Percentiles rank a stretch among this genome's conserved stretches.
Conservation (phyloP, 257 asterid species). For the Jaltomata sinuosa region DNA sequence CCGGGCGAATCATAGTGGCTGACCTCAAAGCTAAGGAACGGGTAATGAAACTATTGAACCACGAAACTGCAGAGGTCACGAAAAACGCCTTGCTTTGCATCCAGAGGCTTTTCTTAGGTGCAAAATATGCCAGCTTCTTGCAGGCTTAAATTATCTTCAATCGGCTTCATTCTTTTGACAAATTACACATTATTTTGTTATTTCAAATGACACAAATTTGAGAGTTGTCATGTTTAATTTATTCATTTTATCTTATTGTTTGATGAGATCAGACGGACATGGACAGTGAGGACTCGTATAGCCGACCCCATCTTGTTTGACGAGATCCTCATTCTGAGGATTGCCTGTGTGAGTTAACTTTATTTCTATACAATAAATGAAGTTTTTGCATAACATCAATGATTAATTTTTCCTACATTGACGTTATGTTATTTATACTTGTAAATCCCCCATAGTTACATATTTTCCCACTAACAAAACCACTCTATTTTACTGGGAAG, state of each 20-base stretch:
- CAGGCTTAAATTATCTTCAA: slow-evolving; percentile 31
- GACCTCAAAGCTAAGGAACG: slow-evolving; percentile 95
- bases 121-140: slow-evolving; percentile 93
- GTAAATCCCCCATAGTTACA: neutral
- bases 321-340: neutral
- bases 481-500: neutral
- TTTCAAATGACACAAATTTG: neutral
- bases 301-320: neutral
- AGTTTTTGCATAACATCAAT: neutral
- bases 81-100: slow-evolving; percentile 90
- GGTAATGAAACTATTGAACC: slow-evolving; percentile 94
- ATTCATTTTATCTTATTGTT: neutral
- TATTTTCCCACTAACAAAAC: neutral
- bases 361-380: neutral
- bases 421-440: neutral
- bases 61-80: slow-evolving; percentile 78
- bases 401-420: neutral
- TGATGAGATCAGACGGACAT: neutral
- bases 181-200: neutral
- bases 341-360: neutral
- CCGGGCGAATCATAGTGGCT: slow-evolving; percentile 75
- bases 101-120: slow-evolving; percentile 92
- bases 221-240: neutral
- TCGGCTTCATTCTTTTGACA: neutral
- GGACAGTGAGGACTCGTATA: neutral